phyloP scores from a whole-genome alignment of 2,329 filamentous ascomycete genomes.

The Calonectria hongkongensis region DNA sequence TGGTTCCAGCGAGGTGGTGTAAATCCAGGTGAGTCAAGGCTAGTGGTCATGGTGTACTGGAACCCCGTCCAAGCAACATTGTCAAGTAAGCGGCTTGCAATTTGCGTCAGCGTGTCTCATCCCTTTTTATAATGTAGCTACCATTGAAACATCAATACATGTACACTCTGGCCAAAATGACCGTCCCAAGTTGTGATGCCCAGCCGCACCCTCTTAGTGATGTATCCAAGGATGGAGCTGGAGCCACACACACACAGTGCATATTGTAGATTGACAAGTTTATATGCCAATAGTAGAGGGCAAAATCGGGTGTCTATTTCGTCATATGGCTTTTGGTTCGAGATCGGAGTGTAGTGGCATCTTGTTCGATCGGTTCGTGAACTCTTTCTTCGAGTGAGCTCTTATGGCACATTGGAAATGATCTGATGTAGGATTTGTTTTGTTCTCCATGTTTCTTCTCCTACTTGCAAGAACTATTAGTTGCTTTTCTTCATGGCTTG shows the following conservation, averaged over 20 bases:
- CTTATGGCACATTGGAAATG: no score
- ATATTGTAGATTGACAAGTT: no score
- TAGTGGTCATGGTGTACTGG: background rate
- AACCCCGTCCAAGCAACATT: no score
- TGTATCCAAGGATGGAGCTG: no score
- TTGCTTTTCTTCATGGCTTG: no score
- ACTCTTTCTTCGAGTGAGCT: background rate
- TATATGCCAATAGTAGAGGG: no score
- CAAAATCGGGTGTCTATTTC: no score
- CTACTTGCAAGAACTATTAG: background rate
- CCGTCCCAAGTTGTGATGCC: background rate
- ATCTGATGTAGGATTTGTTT: no score
- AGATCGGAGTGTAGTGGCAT: background rate
- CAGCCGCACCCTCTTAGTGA: background rate
- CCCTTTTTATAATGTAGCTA: background rate
- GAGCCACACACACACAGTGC: background rate
- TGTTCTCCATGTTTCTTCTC: no score
- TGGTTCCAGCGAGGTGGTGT: background rate
- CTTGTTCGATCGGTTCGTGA: background rate
- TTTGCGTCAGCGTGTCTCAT: no score
- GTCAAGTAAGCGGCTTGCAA: background rate
- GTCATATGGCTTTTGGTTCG: no score
- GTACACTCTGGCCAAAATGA: background rate
- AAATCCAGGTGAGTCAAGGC: background rate
- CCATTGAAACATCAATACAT: background rate